Evolutionary conservation across 1,284 basidiomycete genomes (phyloP).

Genomic region (Sparassis latifolia): DNA sequence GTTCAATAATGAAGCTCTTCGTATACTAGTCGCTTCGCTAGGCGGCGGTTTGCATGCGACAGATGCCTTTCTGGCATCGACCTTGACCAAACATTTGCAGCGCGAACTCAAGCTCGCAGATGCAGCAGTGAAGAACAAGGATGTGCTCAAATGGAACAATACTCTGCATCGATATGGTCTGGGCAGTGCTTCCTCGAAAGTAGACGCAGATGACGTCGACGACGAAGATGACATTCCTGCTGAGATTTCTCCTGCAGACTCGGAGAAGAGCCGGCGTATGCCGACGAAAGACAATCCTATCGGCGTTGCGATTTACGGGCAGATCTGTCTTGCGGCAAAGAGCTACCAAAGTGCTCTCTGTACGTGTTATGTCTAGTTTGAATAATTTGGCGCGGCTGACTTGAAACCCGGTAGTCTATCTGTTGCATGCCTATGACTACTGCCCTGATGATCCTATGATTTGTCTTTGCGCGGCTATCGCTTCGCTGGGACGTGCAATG

Average conservation of each 20-base stretch:
- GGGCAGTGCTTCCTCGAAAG: constrained; percentile 14
- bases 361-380: constrained; percentile 34
- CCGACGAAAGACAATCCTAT: constrained; percentile 75
- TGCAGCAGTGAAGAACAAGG: constrained; percentile 53
- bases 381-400: not conserved
- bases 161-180: constrained; percentile 45
- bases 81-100: constrained; percentile 76
- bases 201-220: constrained; percentile 30
- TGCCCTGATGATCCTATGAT: constrained; percentile 82
- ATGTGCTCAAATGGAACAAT: constrained; percentile 52
- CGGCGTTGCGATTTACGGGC: constrained; percentile 78
- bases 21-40: constrained; percentile 67
- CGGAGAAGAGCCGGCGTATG: constrained; percentile 23
- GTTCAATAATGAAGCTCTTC: constrained; percentile 78
- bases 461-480: constrained; percentile 76
- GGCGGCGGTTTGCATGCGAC: constrained; percentile 62
- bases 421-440: constrained; percentile 83
- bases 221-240: constrained; percentile 24
- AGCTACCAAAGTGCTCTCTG: constrained; percentile 90
- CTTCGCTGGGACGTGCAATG: constrained; percentile 85
- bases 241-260: constrained; percentile 10
- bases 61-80: constrained; percentile 69
- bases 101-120: constrained; percentile 70
- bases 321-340: constrained; percentile 77
- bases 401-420: constrained; percentile 61